phyloP scores from a whole-genome alignment of 2,329 filamentous ascomycete genomes.

The Cladosporium sp. region DNA sequence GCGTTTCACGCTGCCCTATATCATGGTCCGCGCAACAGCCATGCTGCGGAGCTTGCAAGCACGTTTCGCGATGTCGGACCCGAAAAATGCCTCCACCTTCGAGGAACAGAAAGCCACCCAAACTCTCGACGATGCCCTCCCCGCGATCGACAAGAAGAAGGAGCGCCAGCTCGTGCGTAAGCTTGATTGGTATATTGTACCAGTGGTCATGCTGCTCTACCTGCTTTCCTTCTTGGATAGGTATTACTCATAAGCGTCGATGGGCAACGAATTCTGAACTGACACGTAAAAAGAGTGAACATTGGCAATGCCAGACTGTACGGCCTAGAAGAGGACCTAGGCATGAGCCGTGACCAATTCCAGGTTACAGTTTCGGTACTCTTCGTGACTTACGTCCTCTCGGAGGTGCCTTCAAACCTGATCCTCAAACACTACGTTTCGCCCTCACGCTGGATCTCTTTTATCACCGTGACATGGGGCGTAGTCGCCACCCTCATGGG shows the following conservation, averaged over 20 bases:
- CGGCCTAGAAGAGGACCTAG: slow-evolving; percentile 62
- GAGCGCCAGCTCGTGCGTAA: slow-evolving; percentile 63
- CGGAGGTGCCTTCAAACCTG: slow-evolving; percentile 48
- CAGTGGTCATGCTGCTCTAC: slow-evolving; percentile 68
- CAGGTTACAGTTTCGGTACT: slow-evolving; percentile 54
- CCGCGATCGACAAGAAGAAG: slow-evolving; percentile 38
- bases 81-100: background rate
- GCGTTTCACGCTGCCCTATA: background rate
- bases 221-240: slow-evolving; percentile 74
- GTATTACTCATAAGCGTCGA: slow-evolving; percentile 37
- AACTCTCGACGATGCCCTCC: slow-evolving; percentile 1
- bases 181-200: slow-evolving; percentile 64
- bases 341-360: slow-evolving; percentile 64
- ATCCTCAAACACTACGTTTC: slow-evolving; percentile 47
- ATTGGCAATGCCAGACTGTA: slow-evolving; percentile 65
- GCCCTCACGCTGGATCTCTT: slow-evolving; percentile 48
- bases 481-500: slow-evolving; percentile 70
- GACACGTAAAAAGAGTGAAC: slow-evolving; percentile 25
- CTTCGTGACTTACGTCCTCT: slow-evolving; percentile 48
- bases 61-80: background rate
- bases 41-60: background rate
- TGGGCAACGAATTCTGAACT: background rate
- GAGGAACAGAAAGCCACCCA: slow-evolving; percentile 5
- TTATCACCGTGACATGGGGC: slow-evolving; percentile 62
- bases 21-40: background rate